Conservation (phyloP, 2,329 filamentous ascomycete genomes). For the Penicillium nordicum region DNA sequence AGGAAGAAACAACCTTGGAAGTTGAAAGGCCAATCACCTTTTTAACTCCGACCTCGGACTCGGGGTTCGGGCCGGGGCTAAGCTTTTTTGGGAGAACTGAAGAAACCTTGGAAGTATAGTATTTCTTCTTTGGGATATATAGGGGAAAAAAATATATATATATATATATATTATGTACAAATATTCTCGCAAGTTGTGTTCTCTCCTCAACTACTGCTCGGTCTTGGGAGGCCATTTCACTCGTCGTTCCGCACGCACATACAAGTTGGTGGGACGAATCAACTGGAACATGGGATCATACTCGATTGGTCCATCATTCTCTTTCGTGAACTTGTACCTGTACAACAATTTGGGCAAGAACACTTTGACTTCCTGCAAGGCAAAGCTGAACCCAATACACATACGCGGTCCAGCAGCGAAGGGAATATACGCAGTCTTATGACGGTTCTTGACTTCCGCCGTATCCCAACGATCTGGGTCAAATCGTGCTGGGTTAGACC, state of each 20-base stretch:
- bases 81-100: not conserved
- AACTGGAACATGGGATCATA: slow-evolving; percentile 32
- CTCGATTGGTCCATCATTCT: slow-evolving; percentile 49
- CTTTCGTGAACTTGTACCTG: slow-evolving; percentile 54
- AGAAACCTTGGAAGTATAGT: not conserved
- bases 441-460: slow-evolving; percentile 49
- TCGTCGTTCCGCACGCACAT: slow-evolving; percentile 23
- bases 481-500: slow-evolving; percentile 58
- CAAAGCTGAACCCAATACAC: slow-evolving; percentile 65
- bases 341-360: slow-evolving; percentile 56
- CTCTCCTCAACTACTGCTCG: not conserved
- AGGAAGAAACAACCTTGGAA: not conserved
- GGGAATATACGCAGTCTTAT: slow-evolving; percentile 54
- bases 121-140: not conserved
- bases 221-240: slow-evolving; percentile 28
- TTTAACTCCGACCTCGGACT: not conserved
- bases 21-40: not conserved
- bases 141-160: too few species aligned
- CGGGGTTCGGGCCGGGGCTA: slow-evolving; percentile 1
- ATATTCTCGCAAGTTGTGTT: not conserved
- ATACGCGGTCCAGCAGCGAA: slow-evolving; percentile 57
- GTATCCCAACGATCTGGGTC: slow-evolving; percentile 61
- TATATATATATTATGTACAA: not conserved
- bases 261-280: slow-evolving; percentile 28
- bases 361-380: slow-evolving; percentile 59